Base-by-base conservation (phyloP, 2,329 filamentous ascomycete genomes). In the Didymella keratinophila region DNA sequence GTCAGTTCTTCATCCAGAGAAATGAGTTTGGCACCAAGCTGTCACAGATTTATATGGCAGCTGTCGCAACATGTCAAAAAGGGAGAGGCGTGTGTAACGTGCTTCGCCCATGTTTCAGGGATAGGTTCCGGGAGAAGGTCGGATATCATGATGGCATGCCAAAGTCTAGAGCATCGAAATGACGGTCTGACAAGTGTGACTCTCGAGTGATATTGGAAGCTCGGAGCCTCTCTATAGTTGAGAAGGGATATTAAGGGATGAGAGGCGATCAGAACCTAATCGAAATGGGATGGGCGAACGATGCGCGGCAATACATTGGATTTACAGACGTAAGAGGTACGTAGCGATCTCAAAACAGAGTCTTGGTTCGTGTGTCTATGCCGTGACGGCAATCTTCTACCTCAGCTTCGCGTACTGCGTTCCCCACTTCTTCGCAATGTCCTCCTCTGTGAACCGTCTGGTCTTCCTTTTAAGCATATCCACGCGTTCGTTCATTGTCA, bases 381-480 rank as follows among this genome's bases (percentile, higher is more conserved):
- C n/a, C 18, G 36, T 39, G 18, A 39, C n/a, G 3, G 32, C 32
- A n/a, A 36, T n/a, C 12, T 2, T 20, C 18, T 39, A 73, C 61
- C 71, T 70, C 52, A 66, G 25, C 45, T 62, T 70, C 3, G 71
- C 69, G 58, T 69, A 74, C 25, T 73, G 67, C 65, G 75, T 76
- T 8, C 69, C 72, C 72, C 87, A 90, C 72, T 88, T 89, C 46
- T 76, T 75, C 32, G 66, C 73, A 59, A 91, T 88, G 58, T 90
- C 89, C 59, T 85, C 84, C 70, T 89, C 86, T 0, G 79, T 83
- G 64, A 93, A 92, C 50, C 78, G 79, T 39, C 83, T 79, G 18
- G 89, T 91, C 78, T 89, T 87, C 20, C 79, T 81, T 63, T 81
- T 83, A 61, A 93, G 76, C 83, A 91, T 83, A 10, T 80, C 82